A percentile compares a stretch with the other conserved stretches of the same genome.
Conservation (phyloP, 345 rosid species). For the Noccaea bulbosa region DNA sequence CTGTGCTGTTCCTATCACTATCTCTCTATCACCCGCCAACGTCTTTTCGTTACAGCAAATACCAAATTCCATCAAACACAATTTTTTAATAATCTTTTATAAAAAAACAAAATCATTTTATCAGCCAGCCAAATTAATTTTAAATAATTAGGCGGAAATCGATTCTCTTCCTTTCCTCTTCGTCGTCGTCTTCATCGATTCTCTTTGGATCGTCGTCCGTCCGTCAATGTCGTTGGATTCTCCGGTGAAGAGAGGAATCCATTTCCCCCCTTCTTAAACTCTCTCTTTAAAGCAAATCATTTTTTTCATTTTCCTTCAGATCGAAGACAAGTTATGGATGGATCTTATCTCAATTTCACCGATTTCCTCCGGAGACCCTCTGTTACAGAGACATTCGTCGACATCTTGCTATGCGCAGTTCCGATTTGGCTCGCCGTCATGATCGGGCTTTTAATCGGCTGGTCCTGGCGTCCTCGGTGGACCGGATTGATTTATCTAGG, state of each 20-base stretch:
- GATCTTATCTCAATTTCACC: conserved; percentile 56
- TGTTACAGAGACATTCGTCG: conserved; percentile 85
- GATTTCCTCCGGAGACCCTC: conserved; percentile 66
- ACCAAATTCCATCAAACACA: conserved; percentile 16
- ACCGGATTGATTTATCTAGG: conserved; percentile 83
- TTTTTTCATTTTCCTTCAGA: background rate
- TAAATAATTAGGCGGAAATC: conserved; percentile 15
- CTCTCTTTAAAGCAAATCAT: background rate
- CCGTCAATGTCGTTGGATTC: conserved; percentile 31
- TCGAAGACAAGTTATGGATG: conserved; percentile 58
- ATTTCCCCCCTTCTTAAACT: background rate
- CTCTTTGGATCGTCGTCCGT: conserved; percentile 5
- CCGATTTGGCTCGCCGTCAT: conserved; percentile 96
- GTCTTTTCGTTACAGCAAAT: conserved; percentile 39
- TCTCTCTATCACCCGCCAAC: conserved; percentile 29
- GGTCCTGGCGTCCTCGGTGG: conserved; percentile 99
- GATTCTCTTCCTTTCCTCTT: background rate
- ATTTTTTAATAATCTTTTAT: too few relatives aligned
- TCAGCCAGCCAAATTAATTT: conserved; percentile 5
- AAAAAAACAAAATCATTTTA: too few relatives aligned
- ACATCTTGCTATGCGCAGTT: conserved; percentile 85
- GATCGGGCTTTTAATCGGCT: conserved; percentile 96
- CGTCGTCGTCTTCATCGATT: conserved; percentile 27
- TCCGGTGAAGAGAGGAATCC: conserved; percentile 23
- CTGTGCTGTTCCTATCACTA: conserved; percentile 32